Percentiles rank a stretch among this genome's conserved stretches.
These are phyloP conservation scores for Mercurialis annua DNA, from an alignment of 345 rosid genomes.

Conservation along the genomic window DNA sequence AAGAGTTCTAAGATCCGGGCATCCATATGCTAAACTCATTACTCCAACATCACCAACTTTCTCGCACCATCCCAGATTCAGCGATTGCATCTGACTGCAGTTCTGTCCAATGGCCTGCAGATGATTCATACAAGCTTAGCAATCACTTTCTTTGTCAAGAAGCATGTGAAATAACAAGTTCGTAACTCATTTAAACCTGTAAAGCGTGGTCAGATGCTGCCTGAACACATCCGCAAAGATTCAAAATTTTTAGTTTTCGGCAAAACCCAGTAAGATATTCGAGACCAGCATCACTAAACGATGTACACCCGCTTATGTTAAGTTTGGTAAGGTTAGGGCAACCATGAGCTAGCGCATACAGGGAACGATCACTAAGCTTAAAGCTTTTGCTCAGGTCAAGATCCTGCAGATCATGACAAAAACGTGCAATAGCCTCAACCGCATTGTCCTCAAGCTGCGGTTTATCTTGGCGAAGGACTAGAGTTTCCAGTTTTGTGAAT, in stretches of 20 bases:
- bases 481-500: constrained; percentile 63
- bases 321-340: constrained; percentile 77
- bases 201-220: constrained; percentile 78
- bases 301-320: constrained; percentile 86
- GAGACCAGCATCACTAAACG: constrained; percentile 64
- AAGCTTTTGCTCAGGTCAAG: constrained; percentile 98
- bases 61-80: constrained; percentile 97
- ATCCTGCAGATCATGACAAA: constrained; percentile 77
- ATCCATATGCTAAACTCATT: constrained; percentile 77
- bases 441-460: constrained; percentile 86
- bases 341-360: constrained; percentile 73
- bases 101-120: constrained; percentile 80
- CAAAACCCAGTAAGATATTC: constrained; percentile 57
- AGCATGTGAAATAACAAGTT: neutral
- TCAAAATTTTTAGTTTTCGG: constrained; percentile 55
- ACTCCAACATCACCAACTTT: constrained; percentile 81
- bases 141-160: neutral
- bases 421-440: constrained; percentile 68
- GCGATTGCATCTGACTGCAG: constrained; percentile 63
- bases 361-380: constrained; percentile 66
- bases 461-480: constrained; percentile 78
- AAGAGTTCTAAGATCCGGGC: constrained; percentile 78
- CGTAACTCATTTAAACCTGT: constrained; percentile 43
- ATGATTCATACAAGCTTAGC: constrained; percentile 1
- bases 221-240: constrained; percentile 88